Percentiles rank a stretch among this genome's conserved stretches.
These are phyloP conservation scores for Aspergillus fijiensis DNA, from an alignment of 2,329 filamentous ascomycete species.

Conservation along the genomic window DNA sequence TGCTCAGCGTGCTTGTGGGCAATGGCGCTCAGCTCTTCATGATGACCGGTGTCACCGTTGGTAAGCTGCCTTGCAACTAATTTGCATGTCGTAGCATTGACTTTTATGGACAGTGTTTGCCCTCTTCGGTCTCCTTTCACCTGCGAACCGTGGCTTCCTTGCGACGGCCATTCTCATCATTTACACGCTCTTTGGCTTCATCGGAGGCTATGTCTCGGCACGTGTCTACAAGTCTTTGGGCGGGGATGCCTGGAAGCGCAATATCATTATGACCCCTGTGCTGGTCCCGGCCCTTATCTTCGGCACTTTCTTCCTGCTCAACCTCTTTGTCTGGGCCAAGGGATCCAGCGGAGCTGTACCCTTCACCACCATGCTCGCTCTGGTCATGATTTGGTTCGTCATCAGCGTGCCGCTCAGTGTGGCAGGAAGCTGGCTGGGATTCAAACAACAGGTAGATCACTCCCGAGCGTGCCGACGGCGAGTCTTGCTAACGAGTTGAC, in stretches of 20 bases:
- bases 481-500: conserved; percentile 12
- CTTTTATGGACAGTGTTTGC: conserved; percentile 63
- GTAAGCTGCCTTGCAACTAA: conserved; percentile 35
- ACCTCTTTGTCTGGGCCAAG: conserved; percentile 95
- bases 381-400: conserved; percentile 92
- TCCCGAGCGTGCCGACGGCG: background rate
- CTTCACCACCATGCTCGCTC: conserved; percentile 93
- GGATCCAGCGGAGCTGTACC: conserved; percentile 90
- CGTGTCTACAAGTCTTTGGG: conserved; percentile 92
- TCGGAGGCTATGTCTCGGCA: conserved; percentile 86
- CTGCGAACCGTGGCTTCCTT: conserved; percentile 90
- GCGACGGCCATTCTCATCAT: conserved; percentile 91
- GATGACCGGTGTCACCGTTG: conserved; percentile 92
- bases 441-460: conserved; percentile 62
- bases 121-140: conserved; percentile 89
- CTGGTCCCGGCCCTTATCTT: conserved; percentile 88
- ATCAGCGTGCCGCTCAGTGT: conserved; percentile 92
- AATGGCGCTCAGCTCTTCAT: conserved; percentile 96
- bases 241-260: conserved; percentile 91
- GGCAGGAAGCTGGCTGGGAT: conserved; percentile 88
- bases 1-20: conserved; percentile 83
- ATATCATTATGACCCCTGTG: conserved; percentile 83
- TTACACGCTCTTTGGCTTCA: conserved; percentile 88
- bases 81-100: conserved; percentile 8
- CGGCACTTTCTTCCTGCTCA: conserved; percentile 82